Evolutionary conservation across 441 rosid species (phyloP).

Genomic region (Biscutella auriculata): DNA sequence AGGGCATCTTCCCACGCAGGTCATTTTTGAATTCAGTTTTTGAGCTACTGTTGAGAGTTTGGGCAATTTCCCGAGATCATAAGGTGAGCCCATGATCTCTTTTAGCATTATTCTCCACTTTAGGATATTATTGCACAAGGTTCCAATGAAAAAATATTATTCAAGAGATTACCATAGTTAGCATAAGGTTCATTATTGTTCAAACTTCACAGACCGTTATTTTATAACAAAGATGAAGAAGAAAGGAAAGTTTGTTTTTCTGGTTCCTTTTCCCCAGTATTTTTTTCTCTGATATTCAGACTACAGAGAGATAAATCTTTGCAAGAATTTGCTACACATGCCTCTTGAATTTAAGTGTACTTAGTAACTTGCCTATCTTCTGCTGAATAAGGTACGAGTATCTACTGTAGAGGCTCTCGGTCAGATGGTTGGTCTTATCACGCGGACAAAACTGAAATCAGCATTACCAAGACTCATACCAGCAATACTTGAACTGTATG

Average conservation of each 20-base stretch:
- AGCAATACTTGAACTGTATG: conserved; percentile 83
- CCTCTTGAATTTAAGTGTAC: background rate
- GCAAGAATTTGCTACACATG: background rate
- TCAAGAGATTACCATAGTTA: conserved; percentile 4
- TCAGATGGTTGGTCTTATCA: conserved; percentile 90
- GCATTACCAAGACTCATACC: conserved; percentile 93
- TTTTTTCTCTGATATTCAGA: conserved; percentile 5
- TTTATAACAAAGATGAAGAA: background rate
- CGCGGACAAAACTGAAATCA: conserved; percentile 73
- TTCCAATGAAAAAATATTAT: background rate
- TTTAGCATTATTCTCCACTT: background rate
- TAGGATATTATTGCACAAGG: background rate
- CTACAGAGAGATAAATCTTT: background rate
- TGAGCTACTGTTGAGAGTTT: conserved; percentile 87
- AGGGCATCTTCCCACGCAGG: conserved; percentile 39
- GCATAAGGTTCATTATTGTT: conserved; percentile 1
- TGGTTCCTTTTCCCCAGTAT: background rate
- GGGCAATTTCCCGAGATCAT: conserved; percentile 88
- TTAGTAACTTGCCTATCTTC: conserved; percentile 8
- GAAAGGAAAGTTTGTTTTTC: background rate
- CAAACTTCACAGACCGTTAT: background rate
- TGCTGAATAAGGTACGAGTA: conserved; percentile 55
- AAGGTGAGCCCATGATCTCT: conserved; percentile 40
- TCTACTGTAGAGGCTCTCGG: conserved; percentile 95
- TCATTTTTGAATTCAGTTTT: conserved; percentile 86